A percentile compares a stretch with the other conserved stretches of the same genome.
Evolutionary conservation across 345 rosid species (phyloP).

Genomic region (Populus deltoides): DNA sequence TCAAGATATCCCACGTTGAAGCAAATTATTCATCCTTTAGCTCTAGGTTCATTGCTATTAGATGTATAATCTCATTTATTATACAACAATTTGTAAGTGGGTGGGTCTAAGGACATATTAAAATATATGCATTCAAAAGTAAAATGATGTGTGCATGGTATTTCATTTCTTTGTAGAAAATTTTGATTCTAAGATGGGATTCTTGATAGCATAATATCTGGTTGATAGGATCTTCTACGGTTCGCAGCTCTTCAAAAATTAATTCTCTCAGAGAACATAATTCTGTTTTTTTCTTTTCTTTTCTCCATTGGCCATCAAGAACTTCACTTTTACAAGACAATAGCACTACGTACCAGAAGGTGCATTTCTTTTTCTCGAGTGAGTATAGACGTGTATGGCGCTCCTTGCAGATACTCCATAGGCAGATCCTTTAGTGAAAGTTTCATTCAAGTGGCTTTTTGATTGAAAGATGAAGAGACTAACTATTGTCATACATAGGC

Average conservation of each 20-base stretch:
- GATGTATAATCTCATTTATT: neutral
- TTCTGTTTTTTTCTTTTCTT: neutral
- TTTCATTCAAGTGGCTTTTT: neutral
- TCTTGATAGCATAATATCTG: constrained; percentile 16
- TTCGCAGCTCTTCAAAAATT: constrained; percentile 9
- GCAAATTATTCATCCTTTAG: neutral
- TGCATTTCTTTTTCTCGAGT: neutral
- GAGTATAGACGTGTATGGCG: neutral
- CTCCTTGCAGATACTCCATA: neutral
- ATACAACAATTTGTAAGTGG: neutral
- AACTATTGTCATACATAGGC: neutral
- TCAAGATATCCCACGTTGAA: neutral
- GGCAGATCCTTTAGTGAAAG: neutral
- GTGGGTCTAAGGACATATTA: neutral
- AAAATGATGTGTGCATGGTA: neutral
- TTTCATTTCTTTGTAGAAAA: constrained; percentile 1
- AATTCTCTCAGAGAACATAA: neutral
- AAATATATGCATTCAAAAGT: neutral
- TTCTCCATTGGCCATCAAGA: neutral
- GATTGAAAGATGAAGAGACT: neutral
- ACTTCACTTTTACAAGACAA: neutral
- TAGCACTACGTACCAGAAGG: neutral
- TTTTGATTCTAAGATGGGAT: constrained; percentile 4
- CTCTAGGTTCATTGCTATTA: neutral
- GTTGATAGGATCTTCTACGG: constrained; percentile 25